Conservation (phyloP, 2,329 filamentous ascomycete species). For the Neocatenulostroma microsporum region DNA sequence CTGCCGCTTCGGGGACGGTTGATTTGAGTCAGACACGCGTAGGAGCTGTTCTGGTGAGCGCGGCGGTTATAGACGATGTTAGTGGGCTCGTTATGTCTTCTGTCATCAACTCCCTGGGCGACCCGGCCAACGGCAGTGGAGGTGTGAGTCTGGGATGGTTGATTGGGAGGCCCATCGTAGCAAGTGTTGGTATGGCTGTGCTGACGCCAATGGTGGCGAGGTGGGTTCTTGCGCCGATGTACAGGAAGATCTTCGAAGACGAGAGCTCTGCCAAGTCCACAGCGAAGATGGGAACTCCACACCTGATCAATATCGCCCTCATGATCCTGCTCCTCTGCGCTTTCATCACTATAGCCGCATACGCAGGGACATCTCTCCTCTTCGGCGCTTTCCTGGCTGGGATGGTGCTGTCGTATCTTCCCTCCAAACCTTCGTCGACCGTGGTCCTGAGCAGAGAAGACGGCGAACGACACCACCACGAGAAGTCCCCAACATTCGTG, state of each 20-base stretch:
- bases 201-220: no score
- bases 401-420: conserved; percentile 24
- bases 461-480: conserved; percentile 20
- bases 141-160: no score
- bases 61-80: conserved; percentile 77
- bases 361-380: conserved; percentile 24
- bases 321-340: conserved; percentile 25
- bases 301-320: conserved; percentile 22
- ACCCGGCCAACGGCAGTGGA: no score
- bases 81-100: conserved; percentile 70
- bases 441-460: no score
- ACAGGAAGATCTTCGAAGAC: conserved; percentile 14
- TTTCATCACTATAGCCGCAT: conserved; percentile 25
- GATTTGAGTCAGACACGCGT: conserved; percentile 47
- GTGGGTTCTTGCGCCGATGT: conserved; percentile 32
- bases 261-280: conserved; percentile 18
- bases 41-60: conserved; percentile 58
- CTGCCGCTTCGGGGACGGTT: no score
- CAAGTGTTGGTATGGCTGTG: no score
- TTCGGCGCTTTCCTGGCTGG: conserved; percentile 29
- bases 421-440: conserved; percentile 20
- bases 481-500: conserved; percentile 24
- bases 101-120: conserved; percentile 61
- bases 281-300: no score
- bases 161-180: no score